Evolutionary conservation across 768 basidiomycete species (phyloP).

Genomic region (Pulveroboletus sp.): DNA sequence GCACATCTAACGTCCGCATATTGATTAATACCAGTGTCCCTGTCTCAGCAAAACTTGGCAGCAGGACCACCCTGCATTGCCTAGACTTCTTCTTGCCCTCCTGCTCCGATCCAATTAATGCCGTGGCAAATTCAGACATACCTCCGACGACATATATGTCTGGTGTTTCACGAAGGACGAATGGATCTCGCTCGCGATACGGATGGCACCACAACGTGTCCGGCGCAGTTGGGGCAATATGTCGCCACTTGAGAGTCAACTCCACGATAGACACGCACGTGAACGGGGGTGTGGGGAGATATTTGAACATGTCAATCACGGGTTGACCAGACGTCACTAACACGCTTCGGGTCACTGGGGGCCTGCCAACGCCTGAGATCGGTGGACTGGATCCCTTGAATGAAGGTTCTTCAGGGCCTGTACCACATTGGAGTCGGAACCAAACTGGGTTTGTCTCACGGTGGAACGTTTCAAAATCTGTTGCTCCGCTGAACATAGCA

Average conservation of each 20-base stretch:
- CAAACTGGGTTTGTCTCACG: constrained; percentile 91
- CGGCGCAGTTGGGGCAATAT: constrained; percentile 97
- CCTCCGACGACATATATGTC: constrained; percentile 92
- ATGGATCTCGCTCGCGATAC: constrained; percentile 82
- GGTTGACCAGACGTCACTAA: constrained; percentile 91
- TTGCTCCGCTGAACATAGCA: constrained; percentile 75
- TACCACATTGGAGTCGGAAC: constrained; percentile 55
- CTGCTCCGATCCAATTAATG: constrained; percentile 46
- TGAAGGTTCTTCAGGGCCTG: constrained; percentile 25
- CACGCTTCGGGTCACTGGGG: constrained; percentile 47
- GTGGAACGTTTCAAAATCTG: constrained; percentile 56
- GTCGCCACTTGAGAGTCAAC: constrained; percentile 85
- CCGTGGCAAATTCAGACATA: constrained; percentile 78
- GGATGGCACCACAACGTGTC: constrained; percentile 99
- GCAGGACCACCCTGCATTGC: constrained; percentile 67
- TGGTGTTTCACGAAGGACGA: constrained; percentile 80
- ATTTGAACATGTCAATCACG: constrained; percentile 92
- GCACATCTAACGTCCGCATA: constrained; percentile 68
- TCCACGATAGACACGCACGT: constrained; percentile 73
- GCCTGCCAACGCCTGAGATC: constrained; percentile 5
- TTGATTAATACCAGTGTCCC: constrained; percentile 79
- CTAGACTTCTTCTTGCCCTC: constrained; percentile 27
- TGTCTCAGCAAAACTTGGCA: constrained; percentile 77
- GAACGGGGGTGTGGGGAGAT: constrained; percentile 66
- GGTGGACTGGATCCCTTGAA: not conserved